Evolutionary conservation across 116 monocot species (phyloP).

Genomic region (Posidonia oceanica): DNA sequence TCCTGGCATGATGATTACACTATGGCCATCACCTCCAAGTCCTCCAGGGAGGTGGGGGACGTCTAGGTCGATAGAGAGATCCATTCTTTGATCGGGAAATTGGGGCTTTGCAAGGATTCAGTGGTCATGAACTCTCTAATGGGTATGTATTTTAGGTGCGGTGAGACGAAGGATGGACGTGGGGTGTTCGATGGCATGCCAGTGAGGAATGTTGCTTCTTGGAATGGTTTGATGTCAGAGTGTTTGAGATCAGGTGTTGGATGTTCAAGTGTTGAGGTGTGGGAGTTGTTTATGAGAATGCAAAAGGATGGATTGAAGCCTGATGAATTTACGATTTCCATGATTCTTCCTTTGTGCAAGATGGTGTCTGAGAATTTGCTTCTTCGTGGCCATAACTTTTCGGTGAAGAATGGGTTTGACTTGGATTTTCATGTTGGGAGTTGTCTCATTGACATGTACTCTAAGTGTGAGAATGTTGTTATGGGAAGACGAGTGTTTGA

Average conservation of each 20-base stretch:
- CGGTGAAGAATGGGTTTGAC: conserved; percentile 32
- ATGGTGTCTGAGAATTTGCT: background rate
- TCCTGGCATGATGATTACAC: conserved; percentile 25
- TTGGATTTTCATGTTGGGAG: conserved; percentile 45
- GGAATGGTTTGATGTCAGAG: conserved; percentile 14
- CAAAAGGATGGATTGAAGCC: conserved; percentile 34
- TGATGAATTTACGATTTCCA: conserved; percentile 51
- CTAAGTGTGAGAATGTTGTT: conserved; percentile 11
- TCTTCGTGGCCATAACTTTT: conserved; percentile 36
- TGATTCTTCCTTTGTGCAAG: conserved; percentile 31
- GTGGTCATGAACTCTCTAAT: conserved; percentile 39
- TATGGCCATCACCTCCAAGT: conserved; percentile 37
- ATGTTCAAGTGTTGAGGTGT: conserved; percentile 10
- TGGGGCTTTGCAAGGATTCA: conserved; percentile 21
- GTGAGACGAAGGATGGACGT: conserved; percentile 6
- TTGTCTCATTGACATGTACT: conserved; percentile 61
- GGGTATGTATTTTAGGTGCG: conserved; percentile 15
- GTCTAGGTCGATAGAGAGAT: conserved; percentile 3
- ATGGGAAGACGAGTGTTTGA: conserved; percentile 53
- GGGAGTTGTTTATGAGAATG: conserved; percentile 38
- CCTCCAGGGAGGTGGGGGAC: conserved; percentile 14
- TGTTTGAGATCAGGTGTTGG: background rate
- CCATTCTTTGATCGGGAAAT: conserved; percentile 22
- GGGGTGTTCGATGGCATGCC: conserved; percentile 71
- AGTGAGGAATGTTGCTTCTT: conserved; percentile 36